phyloP scores from a whole-genome alignment of 768 basidiomycete species.

The Trametes villosa region DNA sequence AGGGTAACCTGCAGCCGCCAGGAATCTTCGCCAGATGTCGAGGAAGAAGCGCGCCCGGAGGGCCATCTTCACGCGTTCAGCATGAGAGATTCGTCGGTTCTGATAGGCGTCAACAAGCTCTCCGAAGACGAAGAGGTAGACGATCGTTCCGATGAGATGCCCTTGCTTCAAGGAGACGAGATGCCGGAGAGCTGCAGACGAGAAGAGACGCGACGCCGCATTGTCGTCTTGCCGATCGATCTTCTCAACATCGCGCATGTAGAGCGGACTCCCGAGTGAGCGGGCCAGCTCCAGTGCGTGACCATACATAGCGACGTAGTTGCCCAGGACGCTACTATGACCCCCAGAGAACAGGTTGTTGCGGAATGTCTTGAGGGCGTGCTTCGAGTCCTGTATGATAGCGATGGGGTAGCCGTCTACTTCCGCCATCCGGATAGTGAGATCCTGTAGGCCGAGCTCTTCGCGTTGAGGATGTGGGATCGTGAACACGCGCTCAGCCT shows the following conservation, averaged over 20 bases:
- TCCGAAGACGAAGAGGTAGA: conserved; percentile 43
- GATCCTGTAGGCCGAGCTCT: background rate
- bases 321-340: conserved; percentile 31
- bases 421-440: background rate
- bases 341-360: conserved; percentile 44
- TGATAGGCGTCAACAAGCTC: conserved; percentile 34
- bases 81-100: conserved; percentile 31
- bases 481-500: background rate
- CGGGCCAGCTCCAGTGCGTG: conserved; percentile 10
- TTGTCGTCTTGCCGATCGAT: conserved; percentile 50
- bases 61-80: conserved; percentile 30
- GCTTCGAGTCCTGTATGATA: conserved; percentile 43
- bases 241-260: conserved; percentile 40
- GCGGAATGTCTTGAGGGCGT: conserved; percentile 39
- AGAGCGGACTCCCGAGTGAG: conserved; percentile 29
- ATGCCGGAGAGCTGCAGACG: conserved; percentile 35
- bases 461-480: background rate
- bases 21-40: conserved; percentile 28
- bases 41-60: conserved; percentile 32
- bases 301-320: conserved; percentile 26
- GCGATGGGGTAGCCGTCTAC: conserved; percentile 31
- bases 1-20: conserved; percentile 31
- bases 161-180: no score
- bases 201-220: conserved; percentile 46
- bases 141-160: no score